A percentile compares a stretch with the other conserved stretches of the same genome.
Conservation (phyloP, 345 rosid genomes). For the Eucalyptus guilfoylei region DNA sequence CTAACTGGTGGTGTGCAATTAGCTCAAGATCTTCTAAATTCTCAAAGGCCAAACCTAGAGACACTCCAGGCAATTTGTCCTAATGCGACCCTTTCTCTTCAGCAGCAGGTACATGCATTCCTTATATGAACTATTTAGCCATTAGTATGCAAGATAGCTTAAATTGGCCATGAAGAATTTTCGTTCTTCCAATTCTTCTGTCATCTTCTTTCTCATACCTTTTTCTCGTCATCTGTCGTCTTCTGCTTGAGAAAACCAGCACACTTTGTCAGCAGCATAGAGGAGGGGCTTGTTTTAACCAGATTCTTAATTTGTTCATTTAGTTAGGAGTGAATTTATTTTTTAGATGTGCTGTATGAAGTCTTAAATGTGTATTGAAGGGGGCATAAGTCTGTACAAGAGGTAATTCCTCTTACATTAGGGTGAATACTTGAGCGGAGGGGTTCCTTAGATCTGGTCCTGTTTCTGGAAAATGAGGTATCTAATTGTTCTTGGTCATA, state of each 20-base stretch:
- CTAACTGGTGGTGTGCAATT: conserved; percentile 43
- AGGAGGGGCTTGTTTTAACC: not conserved
- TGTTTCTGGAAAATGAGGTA: not conserved
- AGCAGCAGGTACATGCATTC: conserved; percentile 67
- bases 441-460: not conserved
- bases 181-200: not conserved
- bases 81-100: conserved; percentile 51
- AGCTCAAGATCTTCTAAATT: conserved; percentile 51
- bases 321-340: not conserved
- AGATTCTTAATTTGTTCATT: not conserved
- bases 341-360: not conserved
- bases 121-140: not conserved
- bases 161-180: not conserved
- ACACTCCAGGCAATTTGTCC: conserved; percentile 60
- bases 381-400: not conserved
- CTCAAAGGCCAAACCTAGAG: conserved; percentile 44
- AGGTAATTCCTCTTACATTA: not conserved
- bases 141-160: not conserved
- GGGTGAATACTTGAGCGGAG: not conserved
- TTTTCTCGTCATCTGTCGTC: not conserved
- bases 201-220: not conserved
- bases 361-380: not conserved
- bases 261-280: not conserved
- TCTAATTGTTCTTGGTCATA: not conserved
- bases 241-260: not conserved